Evolutionary conservation across 805 yeast genomes (phyloP).

Genomic region (Priceomyces castillae): DNA sequence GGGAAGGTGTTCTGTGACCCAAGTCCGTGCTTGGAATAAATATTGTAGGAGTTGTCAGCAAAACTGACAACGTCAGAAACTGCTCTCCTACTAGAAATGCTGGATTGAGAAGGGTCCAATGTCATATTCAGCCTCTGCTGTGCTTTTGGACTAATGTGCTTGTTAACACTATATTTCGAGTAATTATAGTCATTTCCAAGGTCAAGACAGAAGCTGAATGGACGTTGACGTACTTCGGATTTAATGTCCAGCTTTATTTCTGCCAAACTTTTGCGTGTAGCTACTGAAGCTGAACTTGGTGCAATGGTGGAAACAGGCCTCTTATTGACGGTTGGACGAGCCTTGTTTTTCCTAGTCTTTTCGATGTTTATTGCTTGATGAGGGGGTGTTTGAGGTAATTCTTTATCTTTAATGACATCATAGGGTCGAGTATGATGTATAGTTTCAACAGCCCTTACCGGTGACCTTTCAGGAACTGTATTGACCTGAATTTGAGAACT

Average conservation of each 20-base stretch:
- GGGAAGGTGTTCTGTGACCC: background rate
- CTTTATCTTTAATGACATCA: background rate
- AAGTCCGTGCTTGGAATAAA: background rate
- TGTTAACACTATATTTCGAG: slow-evolving; percentile 1
- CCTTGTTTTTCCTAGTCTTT: background rate
- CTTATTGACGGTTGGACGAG: background rate
- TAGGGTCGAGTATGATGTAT: too few species aligned
- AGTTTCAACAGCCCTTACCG: too few species aligned
- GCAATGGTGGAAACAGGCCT: background rate
- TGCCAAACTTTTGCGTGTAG: background rate
- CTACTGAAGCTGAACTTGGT: background rate
- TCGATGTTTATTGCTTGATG: background rate
- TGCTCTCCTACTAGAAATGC: background rate
- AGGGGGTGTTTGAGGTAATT: background rate
- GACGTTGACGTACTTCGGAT: slow-evolving; percentile 22
- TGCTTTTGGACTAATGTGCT: background rate
- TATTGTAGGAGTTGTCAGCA: background rate
- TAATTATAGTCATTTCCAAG: slow-evolving; percentile 18
- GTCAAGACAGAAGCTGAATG: slow-evolving; percentile 28
- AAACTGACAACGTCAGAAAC: background rate
- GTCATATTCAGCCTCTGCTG: background rate
- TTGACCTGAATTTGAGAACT: background rate
- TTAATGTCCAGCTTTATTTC: slow-evolving; percentile 16
- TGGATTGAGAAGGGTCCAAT: background rate
- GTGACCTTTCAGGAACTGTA: background rate